Conservation (phyloP, 495 filamentous ascomycete species). For the Platismatia glauca region DNA sequence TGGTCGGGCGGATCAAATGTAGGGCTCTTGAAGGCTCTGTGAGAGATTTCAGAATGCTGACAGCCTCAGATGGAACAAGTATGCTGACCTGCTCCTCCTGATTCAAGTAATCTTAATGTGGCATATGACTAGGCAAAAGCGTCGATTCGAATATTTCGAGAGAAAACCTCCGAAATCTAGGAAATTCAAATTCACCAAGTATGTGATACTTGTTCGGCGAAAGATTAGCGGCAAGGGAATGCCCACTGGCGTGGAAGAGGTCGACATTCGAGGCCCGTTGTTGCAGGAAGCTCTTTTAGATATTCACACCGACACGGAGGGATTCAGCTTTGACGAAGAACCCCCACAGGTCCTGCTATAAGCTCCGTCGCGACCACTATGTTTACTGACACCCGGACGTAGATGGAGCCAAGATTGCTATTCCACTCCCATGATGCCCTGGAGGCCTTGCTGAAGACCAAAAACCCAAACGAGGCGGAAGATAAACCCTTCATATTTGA, state of each 20-base stretch:
- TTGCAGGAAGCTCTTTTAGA: background rate
- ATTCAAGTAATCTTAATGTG: background rate
- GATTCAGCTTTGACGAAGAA: background rate
- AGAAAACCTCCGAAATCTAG: background rate
- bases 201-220: background rate
- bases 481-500: background rate
- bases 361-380: background rate
- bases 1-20: background rate
- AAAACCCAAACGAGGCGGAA: background rate
- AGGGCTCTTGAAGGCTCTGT: too few relatives aligned
- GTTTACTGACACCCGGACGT: background rate
- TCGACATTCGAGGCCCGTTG: background rate
- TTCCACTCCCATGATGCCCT: background rate
- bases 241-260: background rate
- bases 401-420: background rate
- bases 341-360: background rate
- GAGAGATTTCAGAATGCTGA: too few relatives aligned
- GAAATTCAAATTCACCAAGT: background rate
- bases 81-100: background rate
- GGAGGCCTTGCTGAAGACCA: background rate
- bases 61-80: constrained; percentile 1
- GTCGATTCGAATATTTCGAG: background rate
- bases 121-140: background rate
- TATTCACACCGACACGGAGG: background rate
- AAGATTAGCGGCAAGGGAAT: background rate